These are phyloP conservation scores for Penicillium bialowiezense DNA, from an alignment of 495 filamentous ascomycete species.

Conservation along the genomic window DNA sequence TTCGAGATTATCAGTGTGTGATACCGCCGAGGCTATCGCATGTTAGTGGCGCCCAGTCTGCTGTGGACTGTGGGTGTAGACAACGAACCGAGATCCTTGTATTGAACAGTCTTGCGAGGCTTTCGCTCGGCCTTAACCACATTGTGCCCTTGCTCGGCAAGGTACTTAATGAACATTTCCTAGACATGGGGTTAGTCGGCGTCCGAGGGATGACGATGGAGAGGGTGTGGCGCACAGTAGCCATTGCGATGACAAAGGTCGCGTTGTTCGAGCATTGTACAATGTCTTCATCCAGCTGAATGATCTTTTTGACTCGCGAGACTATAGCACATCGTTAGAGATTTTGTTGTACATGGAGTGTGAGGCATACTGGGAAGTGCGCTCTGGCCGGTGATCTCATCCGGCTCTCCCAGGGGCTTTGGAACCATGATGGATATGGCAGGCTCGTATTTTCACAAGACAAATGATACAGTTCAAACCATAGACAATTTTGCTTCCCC, in stretches of 20 bases:
- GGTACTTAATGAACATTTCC: slow-evolving; percentile 96
- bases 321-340: slow-evolving; percentile 51
- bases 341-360: neutral
- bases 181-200: slow-evolving; percentile 30
- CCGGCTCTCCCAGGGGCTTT: slow-evolving; percentile 75
- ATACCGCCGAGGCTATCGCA: slow-evolving; percentile 73
- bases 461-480: neutral
- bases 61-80: neutral
- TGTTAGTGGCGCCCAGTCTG: neutral
- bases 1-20: slow-evolving; percentile 88
- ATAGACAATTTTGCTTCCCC: neutral
- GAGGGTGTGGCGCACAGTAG: slow-evolving; percentile 57
- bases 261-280: slow-evolving; percentile 83
- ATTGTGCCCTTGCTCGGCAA: slow-evolving; percentile 80
- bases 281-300: slow-evolving; percentile 83
- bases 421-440: slow-evolving; percentile 67
- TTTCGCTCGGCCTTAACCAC: slow-evolving; percentile 88
- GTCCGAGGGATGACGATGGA: neutral
- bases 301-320: slow-evolving; percentile 89
- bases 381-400: slow-evolving; percentile 81
- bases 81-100: slow-evolving; percentile 78
- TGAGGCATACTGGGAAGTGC: slow-evolving; percentile 74
- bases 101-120: slow-evolving; percentile 90
- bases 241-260: slow-evolving; percentile 90
- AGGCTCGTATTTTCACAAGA: neutral